Evolutionary conservation across 1,284 basidiomycete species (phyloP), one percentile per base, ranked within the genome.

Genomic region (Entoloma clypeatum): DNA sequence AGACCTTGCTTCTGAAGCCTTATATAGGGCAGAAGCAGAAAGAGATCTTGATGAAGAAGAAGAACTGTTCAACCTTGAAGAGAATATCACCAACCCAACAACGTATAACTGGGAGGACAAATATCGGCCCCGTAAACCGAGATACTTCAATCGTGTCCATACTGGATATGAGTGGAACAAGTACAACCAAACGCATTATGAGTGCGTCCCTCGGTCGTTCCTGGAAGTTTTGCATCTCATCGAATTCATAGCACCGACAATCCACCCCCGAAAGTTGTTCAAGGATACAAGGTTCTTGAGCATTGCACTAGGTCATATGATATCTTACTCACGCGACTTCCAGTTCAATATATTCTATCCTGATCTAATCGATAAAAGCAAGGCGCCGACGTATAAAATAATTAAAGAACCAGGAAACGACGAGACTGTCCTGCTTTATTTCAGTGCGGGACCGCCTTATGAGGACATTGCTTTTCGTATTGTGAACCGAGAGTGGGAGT

Each of bases 131-230:
- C 77, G 96, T 33, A 99, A 99, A 62, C 96, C 96, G 26, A 77
- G 95, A 50, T 99, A 97, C 73, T 98, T 99, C 71, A 99, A 99
- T 63, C 86, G 95, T 45, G 95, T 99, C 23, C 93, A 98, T 59
- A 99, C 96, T n/a, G 96, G 96, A n/a, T 99, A 95, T 61, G 96
- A 99, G 63, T 99, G 96, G 96, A 99, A 96, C 72, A 95, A 96
- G 71, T 97, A 97, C 67, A 97, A 97, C 61, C 93, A 97, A 62
- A 96, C 93, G 4, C 93, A 97, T 65, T 98, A 98, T 61, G 94
- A 98, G 91, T 93, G 70, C 50, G 82, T 29, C 5, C 13, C 24
- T 43, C 14, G 13, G 23, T 39, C 23, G 36, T 37, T 23, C 10
- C 25, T 21, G n/a, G n/a, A n/a, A n/a, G n/a, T n/a, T 24, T 25